Base-by-base conservation (phyloP, 2,329 filamentous ascomycete genomes). In the Xylariaceae sp. region DNA sequence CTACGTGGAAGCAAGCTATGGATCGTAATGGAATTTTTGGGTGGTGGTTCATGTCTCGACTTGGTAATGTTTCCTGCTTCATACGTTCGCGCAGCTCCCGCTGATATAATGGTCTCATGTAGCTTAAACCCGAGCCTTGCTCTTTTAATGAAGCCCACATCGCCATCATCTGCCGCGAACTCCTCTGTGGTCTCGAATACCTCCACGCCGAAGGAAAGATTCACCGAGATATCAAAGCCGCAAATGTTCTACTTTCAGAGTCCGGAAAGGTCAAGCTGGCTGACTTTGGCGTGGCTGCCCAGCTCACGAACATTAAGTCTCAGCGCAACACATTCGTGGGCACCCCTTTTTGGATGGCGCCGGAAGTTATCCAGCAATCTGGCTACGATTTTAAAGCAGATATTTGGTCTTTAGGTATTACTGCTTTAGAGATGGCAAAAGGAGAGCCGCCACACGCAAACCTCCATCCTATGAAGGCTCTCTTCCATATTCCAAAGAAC, bases 21-120 rank as follows among this genome's bases (percentile, higher is more conserved):
- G 94, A 99, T 99, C 69, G 91, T 97, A 53, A 99, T 99, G 94
- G 94, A 99, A 73, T 99, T 89, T 69, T 78, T 99, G 9, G 94
- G 94, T 5, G 94, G 94, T 59, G 94, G 94, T 33, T 97, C 94
- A 15, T 97, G 94, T 71, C 81, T 97, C 61, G 94, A 99, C 72
- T 73, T 99, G 78, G 90, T 96, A 82, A 66, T 79, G 54, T 42
- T 30, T 50, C 48, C 40, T 20, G 50, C 36, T 23, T 10, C n/a
- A 9, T 37, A 11, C 24, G 20, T 37, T 47, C 40, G 48, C 21
- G 13, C 15, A 26, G 13, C 26, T 36, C 36, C 18, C 50, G 56
- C 73, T 75, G 64, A 77, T 70, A 42, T 27, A 36, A 37, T 47
- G 43, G n/a, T 30, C 16, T 39, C 51, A 20, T 15, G 8, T 66